phyloP scores from a whole-genome alignment of 2,329 filamentous ascomycete genomes.

The Paecilomyces fulvus region DNA sequence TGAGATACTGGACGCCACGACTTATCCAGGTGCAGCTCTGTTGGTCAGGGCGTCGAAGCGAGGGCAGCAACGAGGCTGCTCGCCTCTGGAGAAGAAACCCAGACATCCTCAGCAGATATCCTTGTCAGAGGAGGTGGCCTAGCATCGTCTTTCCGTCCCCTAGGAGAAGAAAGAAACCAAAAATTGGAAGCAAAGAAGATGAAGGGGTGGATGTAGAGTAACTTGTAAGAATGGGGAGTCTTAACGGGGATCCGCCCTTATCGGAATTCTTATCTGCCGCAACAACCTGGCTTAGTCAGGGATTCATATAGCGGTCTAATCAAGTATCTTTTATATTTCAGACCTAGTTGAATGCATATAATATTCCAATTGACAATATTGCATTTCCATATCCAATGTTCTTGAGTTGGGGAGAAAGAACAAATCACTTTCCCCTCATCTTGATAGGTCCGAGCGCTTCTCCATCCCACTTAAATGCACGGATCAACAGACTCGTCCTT shows the following conservation, averaged over 20 bases:
- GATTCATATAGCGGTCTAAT: not conserved
- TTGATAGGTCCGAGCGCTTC: not conserved
- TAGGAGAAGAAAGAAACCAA: not conserved
- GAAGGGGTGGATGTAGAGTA: not conserved
- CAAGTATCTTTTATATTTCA: not conserved
- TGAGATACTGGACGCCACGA: not conserved
- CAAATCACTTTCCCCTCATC: not conserved
- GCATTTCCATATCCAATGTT: not conserved
- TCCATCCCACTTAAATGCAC: not conserved
- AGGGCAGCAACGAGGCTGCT: not conserved
- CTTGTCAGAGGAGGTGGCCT: not conserved
- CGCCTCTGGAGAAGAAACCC: not conserved
- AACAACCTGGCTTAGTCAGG: not conserved
- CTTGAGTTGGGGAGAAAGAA: not conserved
- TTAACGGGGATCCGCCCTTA: not conserved
- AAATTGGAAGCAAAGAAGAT: not conserved
- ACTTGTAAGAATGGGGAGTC: not conserved
- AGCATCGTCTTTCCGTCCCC: not conserved
- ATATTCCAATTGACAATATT: not conserved
- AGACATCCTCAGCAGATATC: not conserved
- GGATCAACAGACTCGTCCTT: not conserved
- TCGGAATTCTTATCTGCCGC: not conserved
- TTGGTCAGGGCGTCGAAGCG: not conserved
- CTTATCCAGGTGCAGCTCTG: not conserved
- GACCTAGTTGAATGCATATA: no score